Evolutionary conservation across 2,329 filamentous ascomycete genomes (phyloP), one percentile per base, ranked within the genome.

Genomic region (Beauveria sp.): DNA sequence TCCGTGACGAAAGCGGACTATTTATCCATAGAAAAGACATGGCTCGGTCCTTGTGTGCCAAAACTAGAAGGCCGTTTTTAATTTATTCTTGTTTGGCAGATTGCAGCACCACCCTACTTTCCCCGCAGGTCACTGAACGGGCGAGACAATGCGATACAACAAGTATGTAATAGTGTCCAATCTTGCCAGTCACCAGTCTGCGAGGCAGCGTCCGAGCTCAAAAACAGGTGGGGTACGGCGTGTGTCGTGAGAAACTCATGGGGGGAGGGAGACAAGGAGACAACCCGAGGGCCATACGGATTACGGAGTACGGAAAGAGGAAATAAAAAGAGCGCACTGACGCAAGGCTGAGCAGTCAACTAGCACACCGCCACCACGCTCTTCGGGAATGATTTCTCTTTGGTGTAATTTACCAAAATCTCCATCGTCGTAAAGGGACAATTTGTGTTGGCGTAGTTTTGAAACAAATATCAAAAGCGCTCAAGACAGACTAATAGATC

Each of bases 321-420:
- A 49, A 26, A 58, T 22, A 34, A 26, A 26, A 14, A 26, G 38
- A 28, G 34, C 46, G 56, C 56, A 58, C 56, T 58, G 56, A 58
- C 56, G 56, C 56, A 58, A 40, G 56, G 56, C 56, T 58, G 56
- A 58, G 46, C 28, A 18, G 46, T 51, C 38, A 46, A 24, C 18
- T 26, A 8, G 43, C 45, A 24, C 30, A n/a, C 20, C 24, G 16
- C 28, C 55, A 58, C 55, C 55, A 30, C 20, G 43, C 54, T 24
- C 28, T 43, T 40, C 30, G 24, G 45, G 18, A 34, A 34, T 34
- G 30, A 30, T 34, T 34, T 34, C 10, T 12, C 8, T 9, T 12
- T 12, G 3, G 4, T 34, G 30, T 5, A 12, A 34, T 34, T 34
- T 34, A 34, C 6, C 28, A 28, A 28, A 28, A 28, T 28, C 28